A percentile compares a stretch with the other conserved stretches of the same genome.
phyloP scores from a whole-genome alignment of 352 stramenopile species.

The Pythium inflatum region DNA sequence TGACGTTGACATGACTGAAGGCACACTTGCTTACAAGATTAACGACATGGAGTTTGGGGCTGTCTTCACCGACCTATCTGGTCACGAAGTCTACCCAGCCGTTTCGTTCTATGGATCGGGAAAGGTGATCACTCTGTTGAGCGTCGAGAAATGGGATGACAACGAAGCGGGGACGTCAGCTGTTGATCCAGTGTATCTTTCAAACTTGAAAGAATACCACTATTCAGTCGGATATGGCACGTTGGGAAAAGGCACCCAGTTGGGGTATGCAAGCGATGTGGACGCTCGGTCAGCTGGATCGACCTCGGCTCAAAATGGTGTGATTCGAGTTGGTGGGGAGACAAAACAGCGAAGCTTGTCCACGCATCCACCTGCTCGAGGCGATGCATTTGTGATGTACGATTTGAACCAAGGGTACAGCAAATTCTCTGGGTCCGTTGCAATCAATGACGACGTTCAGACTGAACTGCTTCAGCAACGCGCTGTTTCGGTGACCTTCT shows the following conservation, averaged over 20 bases:
- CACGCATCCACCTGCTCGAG: slow-evolving; percentile 71
- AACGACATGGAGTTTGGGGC: slow-evolving; percentile 89
- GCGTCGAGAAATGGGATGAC: slow-evolving; percentile 83
- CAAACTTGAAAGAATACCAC: slow-evolving; percentile 79
- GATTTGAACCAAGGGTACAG: slow-evolving; percentile 70
- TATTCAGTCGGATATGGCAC: slow-evolving; percentile 80
- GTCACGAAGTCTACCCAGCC: slow-evolving; percentile 84
- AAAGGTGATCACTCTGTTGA: slow-evolving; percentile 83
- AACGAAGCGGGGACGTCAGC: slow-evolving; percentile 30
- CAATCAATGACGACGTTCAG: slow-evolving; percentile 76
- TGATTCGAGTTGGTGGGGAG: slow-evolving; percentile 68
- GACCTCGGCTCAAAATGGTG: slow-evolving; percentile 28
- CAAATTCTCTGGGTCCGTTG: slow-evolving; percentile 56
- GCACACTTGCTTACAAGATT: slow-evolving; percentile 87
- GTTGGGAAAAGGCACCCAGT: slow-evolving; percentile 70
- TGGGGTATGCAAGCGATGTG: slow-evolving; percentile 75
- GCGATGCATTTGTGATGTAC: slow-evolving; percentile 82
- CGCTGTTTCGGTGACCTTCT: slow-evolving; percentile 61
- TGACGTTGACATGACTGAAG: slow-evolving; percentile 88
- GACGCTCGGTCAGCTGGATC: slow-evolving; percentile 9
- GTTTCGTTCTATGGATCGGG: slow-evolving; percentile 91
- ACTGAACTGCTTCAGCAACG: slow-evolving; percentile 64
- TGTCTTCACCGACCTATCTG: slow-evolving; percentile 81
- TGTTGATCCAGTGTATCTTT: slow-evolving; percentile 71
- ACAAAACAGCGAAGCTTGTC: slow-evolving; percentile 76